Evolutionary conservation across 2,329 filamentous ascomycete genomes (phyloP).

Genomic region (Orbilia oligospora): DNA sequence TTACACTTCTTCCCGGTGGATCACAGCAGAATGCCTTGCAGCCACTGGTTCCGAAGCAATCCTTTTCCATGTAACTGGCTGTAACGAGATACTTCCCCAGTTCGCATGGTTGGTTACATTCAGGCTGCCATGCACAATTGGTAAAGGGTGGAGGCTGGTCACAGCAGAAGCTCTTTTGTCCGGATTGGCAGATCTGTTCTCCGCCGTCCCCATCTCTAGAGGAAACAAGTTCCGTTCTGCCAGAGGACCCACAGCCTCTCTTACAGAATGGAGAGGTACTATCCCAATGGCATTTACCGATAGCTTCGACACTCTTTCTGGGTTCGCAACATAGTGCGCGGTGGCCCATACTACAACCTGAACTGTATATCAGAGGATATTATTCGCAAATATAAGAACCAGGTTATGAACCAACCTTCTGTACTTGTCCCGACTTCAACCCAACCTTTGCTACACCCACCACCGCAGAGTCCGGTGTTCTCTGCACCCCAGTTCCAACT

Average conservation of each 20-base stretch:
- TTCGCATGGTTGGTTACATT: constrained; percentile 19
- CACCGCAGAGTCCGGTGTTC: constrained; percentile 18
- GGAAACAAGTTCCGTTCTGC: constrained; percentile 18
- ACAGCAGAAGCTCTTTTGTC: constrained; percentile 19
- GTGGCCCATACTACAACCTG: constrained; percentile 18
- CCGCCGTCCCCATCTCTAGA: constrained; percentile 19
- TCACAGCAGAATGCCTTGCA: constrained; percentile 27
- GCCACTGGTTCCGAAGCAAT: constrained; percentile 19
- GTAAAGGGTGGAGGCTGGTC: constrained; percentile 24
- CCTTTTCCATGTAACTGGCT: constrained; percentile 24
- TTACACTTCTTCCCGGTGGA: constrained; percentile 12
- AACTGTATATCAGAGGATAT: not conserved
- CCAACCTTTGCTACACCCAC: constrained; percentile 18
- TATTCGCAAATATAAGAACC: not conserved
- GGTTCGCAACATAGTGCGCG: constrained; percentile 16
- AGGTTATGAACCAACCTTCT: constrained; percentile 1
- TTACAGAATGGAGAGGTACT: constrained; percentile 14
- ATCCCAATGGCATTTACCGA: constrained; percentile 24
- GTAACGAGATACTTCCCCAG: constrained; percentile 11
- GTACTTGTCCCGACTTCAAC: constrained; percentile 26
- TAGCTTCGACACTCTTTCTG: constrained; percentile 17
- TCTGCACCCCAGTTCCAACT: constrained; percentile 24
- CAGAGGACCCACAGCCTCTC: constrained; percentile 21
- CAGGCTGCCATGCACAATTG: constrained; percentile 26
- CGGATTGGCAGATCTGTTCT: constrained; percentile 13